Evolutionary conservation across 805 yeast species (phyloP), one percentile per base, ranked within the genome.

Genomic region (Candida jianshihensis): DNA sequence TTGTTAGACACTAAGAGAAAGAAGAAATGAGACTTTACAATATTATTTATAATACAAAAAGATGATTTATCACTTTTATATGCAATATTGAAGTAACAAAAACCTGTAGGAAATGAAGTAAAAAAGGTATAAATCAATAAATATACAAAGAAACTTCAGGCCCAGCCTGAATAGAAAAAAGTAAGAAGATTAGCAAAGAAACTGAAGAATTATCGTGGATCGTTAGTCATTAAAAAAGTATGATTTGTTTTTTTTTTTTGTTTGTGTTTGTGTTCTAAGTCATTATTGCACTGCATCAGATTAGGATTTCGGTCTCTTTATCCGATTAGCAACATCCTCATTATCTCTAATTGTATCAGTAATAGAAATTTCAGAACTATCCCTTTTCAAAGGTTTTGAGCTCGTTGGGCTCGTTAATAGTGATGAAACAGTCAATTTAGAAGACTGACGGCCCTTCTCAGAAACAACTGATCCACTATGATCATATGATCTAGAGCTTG

Each of bases 1-100:
- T 26, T 44, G 21, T 34, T 47, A 25, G 56, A 51, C 31, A 40
- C 49, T 4, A 53, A 49, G 21, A 42, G 46, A 48, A 43, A 47
- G 36, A 44, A 36, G 25, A 36, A 37, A 27, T 32, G 26, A 31
- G 18, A 15, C 8, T 21, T 8, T 8, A 21, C 11, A 21, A 8
- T 21, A 8, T 21, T 11, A 8, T 11, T 21, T 8, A 21, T 21
- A 8, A 8, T 21, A 21, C 11, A 21, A 8, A 21, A 21, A 8
- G 24, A 21, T 21, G 8, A 21, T 8, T 21, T 8, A 11, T 21
- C 10, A 11, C 24, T 21, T 8, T 11, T 21, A 21, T 21, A 11
- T n/a, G n/a, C n/a, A n/a, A n/a, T n/a, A n/a, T n/a, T n/a, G n/a
- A n/a, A n/a, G n/a, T n/a, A n/a, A n/a, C n/a, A n/a, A n/a, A n/a